Conservation (phyloP, 2,329 filamentous ascomycete genomes). For the Xylaria hypoxylon region DNA sequence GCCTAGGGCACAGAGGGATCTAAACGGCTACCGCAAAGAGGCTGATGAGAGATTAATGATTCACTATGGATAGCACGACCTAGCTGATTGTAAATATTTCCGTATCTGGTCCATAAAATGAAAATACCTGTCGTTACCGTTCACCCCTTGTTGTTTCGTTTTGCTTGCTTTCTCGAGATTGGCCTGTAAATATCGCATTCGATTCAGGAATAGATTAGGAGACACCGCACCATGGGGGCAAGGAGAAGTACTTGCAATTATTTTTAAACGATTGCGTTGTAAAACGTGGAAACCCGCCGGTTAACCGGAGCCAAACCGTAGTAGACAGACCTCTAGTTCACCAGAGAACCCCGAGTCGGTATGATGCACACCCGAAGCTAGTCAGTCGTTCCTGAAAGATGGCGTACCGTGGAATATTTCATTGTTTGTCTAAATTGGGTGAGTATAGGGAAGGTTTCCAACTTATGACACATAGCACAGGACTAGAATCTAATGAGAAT, state of each 20-base stretch:
- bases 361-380: neutral
- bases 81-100: conserved; percentile 2
- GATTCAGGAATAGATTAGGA: neutral
- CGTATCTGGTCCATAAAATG: conserved; percentile 3
- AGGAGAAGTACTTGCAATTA: neutral
- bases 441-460: neutral
- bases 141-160: neutral
- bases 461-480: neutral
- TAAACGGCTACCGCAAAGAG: neutral
- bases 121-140: conserved; percentile 28
- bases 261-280: neutral
- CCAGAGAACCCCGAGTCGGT: neutral
- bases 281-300: neutral
- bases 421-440: too few relatives aligned
- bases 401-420: neutral
- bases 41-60: neutral
- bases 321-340: neutral
- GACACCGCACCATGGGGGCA: neutral
- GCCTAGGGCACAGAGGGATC: neutral
- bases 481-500: neutral
- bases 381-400: neutral
- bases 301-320: neutral
- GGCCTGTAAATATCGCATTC: neutral
- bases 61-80: neutral
- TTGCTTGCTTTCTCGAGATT: neutral